These are phyloP conservation scores for Coemansia sp. DNA, from an alignment of 192 early-diverging fungal genomes.

Conservation along the genomic window DNA sequence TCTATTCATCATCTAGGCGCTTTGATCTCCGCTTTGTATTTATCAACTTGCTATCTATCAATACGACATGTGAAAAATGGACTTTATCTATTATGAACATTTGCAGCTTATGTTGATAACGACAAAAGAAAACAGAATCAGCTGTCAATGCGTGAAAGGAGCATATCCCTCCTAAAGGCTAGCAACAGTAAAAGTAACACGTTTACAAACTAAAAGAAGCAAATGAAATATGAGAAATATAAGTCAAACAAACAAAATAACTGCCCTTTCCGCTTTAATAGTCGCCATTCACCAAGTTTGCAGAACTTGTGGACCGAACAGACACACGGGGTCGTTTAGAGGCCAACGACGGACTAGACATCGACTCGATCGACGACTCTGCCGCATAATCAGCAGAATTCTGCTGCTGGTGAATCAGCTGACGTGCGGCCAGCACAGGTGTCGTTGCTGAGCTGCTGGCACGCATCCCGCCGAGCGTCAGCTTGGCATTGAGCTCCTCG, in stretches of 20 bases:
- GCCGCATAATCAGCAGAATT: not conserved
- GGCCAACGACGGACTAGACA: conserved; percentile 19
- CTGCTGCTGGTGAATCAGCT: not conserved
- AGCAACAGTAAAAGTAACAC: too few relatives aligned
- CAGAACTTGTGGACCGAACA: conserved; percentile 21
- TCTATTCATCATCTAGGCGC: not conserved
- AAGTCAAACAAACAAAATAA: not conserved
- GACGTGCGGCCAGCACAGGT: conserved; percentile 24
- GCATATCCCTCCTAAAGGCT: too few relatives aligned
- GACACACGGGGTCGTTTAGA: conserved; percentile 40
- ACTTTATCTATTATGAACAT: too few relatives aligned
- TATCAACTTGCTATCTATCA: not conserved
- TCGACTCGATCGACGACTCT: conserved; percentile 15
- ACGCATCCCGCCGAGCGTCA: conserved; percentile 62
- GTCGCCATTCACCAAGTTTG: conserved; percentile 7
- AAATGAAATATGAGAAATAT: not conserved
- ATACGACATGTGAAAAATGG: too few relatives aligned
- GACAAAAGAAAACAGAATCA: too few relatives aligned
- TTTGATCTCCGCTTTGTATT: not conserved
- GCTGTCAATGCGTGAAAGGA: too few relatives aligned
- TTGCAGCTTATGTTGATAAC: too few relatives aligned
- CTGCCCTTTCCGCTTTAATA: not conserved
- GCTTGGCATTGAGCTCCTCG: conserved; percentile 67
- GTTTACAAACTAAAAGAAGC: not conserved
- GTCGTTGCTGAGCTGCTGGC: conserved; percentile 29